Percentiles rank a stretch among this genome's conserved stretches.
Evolutionary conservation across 108 stramenopile genomes (phyloP).

Genomic region (Stephanodiscus triporus): DNA sequence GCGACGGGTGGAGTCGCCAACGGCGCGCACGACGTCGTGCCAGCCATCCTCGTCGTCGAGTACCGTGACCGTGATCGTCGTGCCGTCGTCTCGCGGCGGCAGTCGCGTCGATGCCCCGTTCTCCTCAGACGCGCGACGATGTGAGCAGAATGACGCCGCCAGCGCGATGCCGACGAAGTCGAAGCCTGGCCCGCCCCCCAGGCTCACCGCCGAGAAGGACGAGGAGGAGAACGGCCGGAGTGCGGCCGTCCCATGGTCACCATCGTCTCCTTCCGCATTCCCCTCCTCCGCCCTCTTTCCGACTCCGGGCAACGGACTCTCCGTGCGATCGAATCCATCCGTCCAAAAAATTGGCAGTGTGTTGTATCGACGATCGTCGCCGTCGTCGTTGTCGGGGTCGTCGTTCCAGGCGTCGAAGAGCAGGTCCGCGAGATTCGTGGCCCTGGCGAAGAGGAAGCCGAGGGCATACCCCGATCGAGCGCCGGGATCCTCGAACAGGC

Average conservation of each 20-base stretch:
- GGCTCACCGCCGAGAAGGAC: slow-evolving; percentile 22
- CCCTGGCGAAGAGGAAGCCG: slow-evolving; percentile 53
- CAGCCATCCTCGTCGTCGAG: slow-evolving; percentile 75
- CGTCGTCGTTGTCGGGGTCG: too few species aligned
- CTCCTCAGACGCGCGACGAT: neutral
- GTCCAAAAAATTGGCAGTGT: slow-evolving; percentile 29
- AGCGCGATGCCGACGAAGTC: slow-evolving; percentile 58
- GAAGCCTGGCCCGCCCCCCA: slow-evolving; percentile 77
- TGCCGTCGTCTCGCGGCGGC: neutral
- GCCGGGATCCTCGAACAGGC: slow-evolving; percentile 49
- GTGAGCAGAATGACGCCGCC: slow-evolving; percentile 39
- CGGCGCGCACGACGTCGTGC: slow-evolving; percentile 50
- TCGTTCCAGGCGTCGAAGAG: slow-evolving; percentile 27
- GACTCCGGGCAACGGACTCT: slow-evolving; percentile 19
- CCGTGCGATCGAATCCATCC: slow-evolving; percentile 7
- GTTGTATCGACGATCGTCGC: neutral
- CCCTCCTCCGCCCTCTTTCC: neutral
- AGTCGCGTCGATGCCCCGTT: too few species aligned
- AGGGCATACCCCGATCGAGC: slow-evolving; percentile 64
- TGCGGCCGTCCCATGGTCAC: too few species aligned
- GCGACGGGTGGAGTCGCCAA: slow-evolving; percentile 45
- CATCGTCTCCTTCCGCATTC: too few species aligned
- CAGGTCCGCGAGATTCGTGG: slow-evolving; percentile 50
- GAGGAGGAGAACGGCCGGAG: neutral
- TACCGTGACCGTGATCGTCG: slow-evolving; percentile 40